Conservation (phyloP, 108 stramenopile species). For the Bacterosira constricta region DNA sequence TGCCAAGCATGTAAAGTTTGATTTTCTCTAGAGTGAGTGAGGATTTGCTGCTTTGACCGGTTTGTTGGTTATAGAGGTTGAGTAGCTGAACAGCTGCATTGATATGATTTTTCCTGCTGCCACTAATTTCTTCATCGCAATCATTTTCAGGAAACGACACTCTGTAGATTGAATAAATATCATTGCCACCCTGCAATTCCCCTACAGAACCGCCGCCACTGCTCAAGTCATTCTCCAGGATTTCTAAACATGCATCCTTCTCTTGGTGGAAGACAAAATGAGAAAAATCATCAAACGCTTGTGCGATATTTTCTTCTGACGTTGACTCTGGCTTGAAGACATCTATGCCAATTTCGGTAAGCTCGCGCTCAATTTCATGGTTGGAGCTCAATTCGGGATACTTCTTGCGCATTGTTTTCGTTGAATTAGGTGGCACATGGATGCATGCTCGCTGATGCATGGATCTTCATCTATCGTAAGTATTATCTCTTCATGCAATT, state of each 20-base stretch:
- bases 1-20: conserved; percentile 59
- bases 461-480: background rate
- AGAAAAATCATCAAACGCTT: conserved; percentile 52
- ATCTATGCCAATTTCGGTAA: conserved; percentile 49
- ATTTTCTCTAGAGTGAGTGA: conserved; percentile 50
- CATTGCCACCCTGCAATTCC: conserved; percentile 61
- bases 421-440: no score
- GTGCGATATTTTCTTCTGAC: conserved; percentile 46
- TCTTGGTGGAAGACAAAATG: conserved; percentile 52
- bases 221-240: conserved; percentile 51
- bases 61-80: conserved; percentile 23
- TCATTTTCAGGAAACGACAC: conserved; percentile 24
- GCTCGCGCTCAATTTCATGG: conserved; percentile 14
- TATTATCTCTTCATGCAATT: background rate
- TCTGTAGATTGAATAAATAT: conserved; percentile 59
- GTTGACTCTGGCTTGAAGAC: conserved; percentile 43
- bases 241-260: conserved; percentile 36
- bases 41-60: conserved; percentile 1
- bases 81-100: conserved; percentile 38
- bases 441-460: no score
- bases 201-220: conserved; percentile 46
- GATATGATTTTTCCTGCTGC: background rate
- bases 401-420: background rate
- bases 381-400: background rate
- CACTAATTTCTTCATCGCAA: background rate